Base-by-base conservation (phyloP, 352 stramenopile genomes). In the Aphanomyces invadans region DNA sequence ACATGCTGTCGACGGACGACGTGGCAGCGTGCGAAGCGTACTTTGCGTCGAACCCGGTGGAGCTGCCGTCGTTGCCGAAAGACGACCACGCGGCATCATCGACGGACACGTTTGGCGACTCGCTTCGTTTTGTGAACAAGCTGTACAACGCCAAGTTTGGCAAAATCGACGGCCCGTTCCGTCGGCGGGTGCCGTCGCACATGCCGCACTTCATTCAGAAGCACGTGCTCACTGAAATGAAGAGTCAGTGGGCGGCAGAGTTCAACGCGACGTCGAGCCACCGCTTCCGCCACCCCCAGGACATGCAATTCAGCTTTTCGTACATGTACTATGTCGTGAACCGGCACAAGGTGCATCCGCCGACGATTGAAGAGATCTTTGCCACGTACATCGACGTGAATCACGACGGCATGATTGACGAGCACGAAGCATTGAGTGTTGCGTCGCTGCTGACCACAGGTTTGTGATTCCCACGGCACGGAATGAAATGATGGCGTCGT, bases 291-390 rank as follows among this genome's bases (percentile, higher is more conserved):
- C 83, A 90, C 51, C 76, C 81, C 5, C 70, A 96, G 44, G 94
- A 98, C 74, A 95, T 98, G 87, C 93, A 98, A 70, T 98, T 97
- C 65, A 90, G 89, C 63, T 98, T 98, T 66, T 83, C 86, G 33
- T 98, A 98, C 73, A 97, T 97, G 70, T 92, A 97, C 70, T 98
- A 96, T 70, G 52, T 98, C 26, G 82, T 96, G 19, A 93, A 97
- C 56, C 79, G 84, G 10, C 78, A 89, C 45, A 92, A 95, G 69
- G 66, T 89, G n/a, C 67, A 87, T 11, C 77, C 76, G 9, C 79
- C 86, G 32, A 90, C 79, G 3, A 66, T 96, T 15, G 72, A 85
- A 48, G 74, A 91, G 42, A 81, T 97, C 53, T 98, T 86, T 81
- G 32, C 45, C 17, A 78, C 90, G 62, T 95, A 97, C 55, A 51